Evolutionary conservation across 2,329 filamentous ascomycete genomes (phyloP).

Genomic region (Berkeleyomyces basicola): DNA sequence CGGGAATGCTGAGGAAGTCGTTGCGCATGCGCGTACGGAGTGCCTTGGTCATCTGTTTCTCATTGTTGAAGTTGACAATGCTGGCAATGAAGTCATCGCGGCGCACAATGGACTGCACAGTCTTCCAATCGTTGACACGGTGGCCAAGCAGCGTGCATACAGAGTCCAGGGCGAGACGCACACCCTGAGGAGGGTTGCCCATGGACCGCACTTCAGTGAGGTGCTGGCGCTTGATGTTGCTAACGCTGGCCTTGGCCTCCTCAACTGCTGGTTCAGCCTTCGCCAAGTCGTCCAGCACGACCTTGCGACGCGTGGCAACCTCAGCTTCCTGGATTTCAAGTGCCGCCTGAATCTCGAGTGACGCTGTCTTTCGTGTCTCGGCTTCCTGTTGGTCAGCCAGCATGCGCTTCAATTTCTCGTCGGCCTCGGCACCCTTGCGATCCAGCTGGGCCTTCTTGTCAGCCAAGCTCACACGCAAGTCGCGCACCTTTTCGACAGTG

Average conservation of each 20-base stretch:
- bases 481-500: slow-evolving; percentile 92
- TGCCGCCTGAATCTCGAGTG: slow-evolving; percentile 72
- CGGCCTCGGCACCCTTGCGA: slow-evolving; percentile 85
- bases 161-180: slow-evolving; percentile 84
- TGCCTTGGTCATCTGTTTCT: slow-evolving; percentile 75
- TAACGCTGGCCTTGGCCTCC: slow-evolving; percentile 89
- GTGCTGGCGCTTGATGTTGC: slow-evolving; percentile 95
- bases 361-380: slow-evolving; percentile 75
- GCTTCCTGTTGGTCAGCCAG: slow-evolving; percentile 89
- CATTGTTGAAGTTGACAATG: slow-evolving; percentile 95
- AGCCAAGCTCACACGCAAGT: slow-evolving; percentile 75
- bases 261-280: slow-evolving; percentile 83
- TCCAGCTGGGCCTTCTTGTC: slow-evolving; percentile 90
- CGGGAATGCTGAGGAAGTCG: slow-evolving; percentile 79
- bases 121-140: slow-evolving; percentile 80
- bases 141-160: slow-evolving; percentile 90
- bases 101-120: slow-evolving; percentile 73
- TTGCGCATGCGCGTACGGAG: slow-evolving; percentile 79
- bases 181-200: slow-evolving; percentile 79
- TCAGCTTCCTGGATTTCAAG: slow-evolving; percentile 81
- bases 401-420: slow-evolving; percentile 95
- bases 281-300: slow-evolving; percentile 75
- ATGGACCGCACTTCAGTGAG: slow-evolving; percentile 95
- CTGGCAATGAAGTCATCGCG: slow-evolving; percentile 94
- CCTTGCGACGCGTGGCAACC: slow-evolving; percentile 64